These are phyloP conservation scores for Leccinum solheimii DNA, from an alignment of 1,284 basidiomycete genomes.

Conservation along the genomic window DNA sequence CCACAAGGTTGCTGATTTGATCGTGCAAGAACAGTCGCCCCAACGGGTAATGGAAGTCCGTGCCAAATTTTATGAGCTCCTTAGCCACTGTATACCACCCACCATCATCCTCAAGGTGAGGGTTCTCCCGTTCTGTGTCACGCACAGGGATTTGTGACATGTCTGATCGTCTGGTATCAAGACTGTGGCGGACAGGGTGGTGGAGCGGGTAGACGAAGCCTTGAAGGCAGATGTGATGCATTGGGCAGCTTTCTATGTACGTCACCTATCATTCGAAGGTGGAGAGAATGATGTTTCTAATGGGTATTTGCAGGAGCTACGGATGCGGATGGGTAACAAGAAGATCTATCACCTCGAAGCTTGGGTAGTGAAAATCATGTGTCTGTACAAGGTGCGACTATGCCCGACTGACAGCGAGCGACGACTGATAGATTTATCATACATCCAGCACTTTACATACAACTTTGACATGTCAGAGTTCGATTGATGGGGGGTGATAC, in stretches of 20 bases:
- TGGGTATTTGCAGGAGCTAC: conserved; percentile 64
- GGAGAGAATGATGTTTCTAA: not conserved
- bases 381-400: conserved; percentile 63
- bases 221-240: conserved; percentile 91
- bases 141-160: not conserved
- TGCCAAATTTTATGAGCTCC: conserved; percentile 91
- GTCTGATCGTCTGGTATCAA: conserved; percentile 34
- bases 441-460: conserved; percentile 48
- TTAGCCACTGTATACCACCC: conserved; percentile 98
- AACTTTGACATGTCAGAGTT: conserved; percentile 66
- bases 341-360: conserved; percentile 97
- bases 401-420: not conserved
- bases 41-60: conserved; percentile 90
- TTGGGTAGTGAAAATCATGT: conserved; percentile 88
- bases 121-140: not conserved
- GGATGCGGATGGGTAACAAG: conserved; percentile 88
- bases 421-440: conserved; percentile 17
- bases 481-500: conserved; percentile 37
- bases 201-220: conserved; percentile 76
- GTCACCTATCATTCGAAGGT: conserved; percentile 30
- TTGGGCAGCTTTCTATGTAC: conserved; percentile 94
- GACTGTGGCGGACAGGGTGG: conserved; percentile 87
- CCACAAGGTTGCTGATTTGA: conserved; percentile 89
- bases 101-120: conserved; percentile 85
- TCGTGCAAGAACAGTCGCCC: conserved; percentile 93